Evolutionary conservation across 2,329 filamentous ascomycete genomes (phyloP), one percentile per base, ranked within the genome.

Genomic region (Helotiales sp.): DNA sequence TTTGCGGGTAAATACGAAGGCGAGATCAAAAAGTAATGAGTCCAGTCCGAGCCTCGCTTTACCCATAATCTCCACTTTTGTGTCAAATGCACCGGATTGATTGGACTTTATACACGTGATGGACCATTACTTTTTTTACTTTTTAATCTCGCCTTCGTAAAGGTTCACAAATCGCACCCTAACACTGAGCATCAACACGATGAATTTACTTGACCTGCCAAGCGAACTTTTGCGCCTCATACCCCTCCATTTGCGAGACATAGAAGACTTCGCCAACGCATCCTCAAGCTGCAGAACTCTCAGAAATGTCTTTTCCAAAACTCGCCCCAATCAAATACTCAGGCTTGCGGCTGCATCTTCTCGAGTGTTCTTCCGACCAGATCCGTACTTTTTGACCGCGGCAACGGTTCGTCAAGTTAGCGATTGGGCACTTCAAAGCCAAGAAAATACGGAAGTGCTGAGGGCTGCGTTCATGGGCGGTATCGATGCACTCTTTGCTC

Each of bases 181-280:
- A n/a, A n/a, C n/a, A n/a, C n/a, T n/a, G n/a, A n/a, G n/a, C n/a
- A n/a, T n/a, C n/a, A n/a, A 40, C 37, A 40, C 11, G 6, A 40
- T 40, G 37, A 2, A 40, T 17, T 6, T 40, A 15, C 6, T 40
- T 40, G 37, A 40, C 10, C 37, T 40, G 15, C 37, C 37, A 15
- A 15, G 5, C 10, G 37, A 40, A 6, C 37, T 40, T 17, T 17
- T 40, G 13, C 13, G 10, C 1, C 37, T 40, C 13, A 40, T 40
- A 40, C 37, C 37, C 13, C 37, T 40, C 37, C 37, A 60, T 47
- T n/a, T 60, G 10, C 37, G 26, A 24, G 75, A 78, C 66, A 78
- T 79, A 63, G 77, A 79, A 69, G 77, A 78, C 65, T 78, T 75
- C 64, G 75, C 45, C 22, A 76, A 67, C 30, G 28, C 57, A 34